Evolutionary conservation across 768 basidiomycete species (phyloP).

Genomic region (Boletus fagicola): DNA sequence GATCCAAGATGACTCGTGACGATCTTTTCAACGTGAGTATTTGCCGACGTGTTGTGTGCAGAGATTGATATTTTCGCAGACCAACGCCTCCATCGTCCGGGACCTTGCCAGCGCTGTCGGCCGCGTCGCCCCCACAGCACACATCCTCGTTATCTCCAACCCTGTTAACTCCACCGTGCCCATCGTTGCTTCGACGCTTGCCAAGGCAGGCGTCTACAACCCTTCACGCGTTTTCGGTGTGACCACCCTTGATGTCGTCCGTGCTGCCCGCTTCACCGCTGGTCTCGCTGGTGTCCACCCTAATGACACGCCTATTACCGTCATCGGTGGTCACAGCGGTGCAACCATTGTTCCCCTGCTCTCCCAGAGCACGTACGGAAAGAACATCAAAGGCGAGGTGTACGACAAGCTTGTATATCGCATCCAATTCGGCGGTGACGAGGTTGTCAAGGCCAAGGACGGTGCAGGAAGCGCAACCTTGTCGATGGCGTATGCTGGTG

Average conservation of each 20-base stretch:
- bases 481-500: conserved; percentile 77
- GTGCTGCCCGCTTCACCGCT: conserved; percentile 87
- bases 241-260: conserved; percentile 97
- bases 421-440: conserved; percentile 97
- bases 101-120: conserved; percentile 89
- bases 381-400: conserved; percentile 68
- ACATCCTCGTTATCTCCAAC: conserved; percentile 97
- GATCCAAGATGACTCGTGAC: conserved; percentile 85
- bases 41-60: neutral
- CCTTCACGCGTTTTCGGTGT: conserved; percentile 90
- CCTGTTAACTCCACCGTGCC: conserved; percentile 98
- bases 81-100: conserved; percentile 96
- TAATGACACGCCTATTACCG: conserved; percentile 68
- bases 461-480: conserved; percentile 74
- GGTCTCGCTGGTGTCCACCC: conserved; percentile 66
- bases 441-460: conserved; percentile 98
- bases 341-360: conserved; percentile 97
- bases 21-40: conserved; percentile 88
- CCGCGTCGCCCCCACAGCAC: conserved; percentile 85
- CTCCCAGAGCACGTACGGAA: conserved; percentile 73
- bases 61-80: conserved; percentile 43
- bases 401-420: conserved; percentile 82
- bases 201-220: conserved; percentile 91
- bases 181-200: conserved; percentile 89
- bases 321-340: conserved; percentile 95